A percentile compares a stretch with the other conserved stretches of the same genome.
Evolutionary conservation across 2,329 filamentous ascomycete species (phyloP).

Genomic region (Talaromyces sp.): DNA sequence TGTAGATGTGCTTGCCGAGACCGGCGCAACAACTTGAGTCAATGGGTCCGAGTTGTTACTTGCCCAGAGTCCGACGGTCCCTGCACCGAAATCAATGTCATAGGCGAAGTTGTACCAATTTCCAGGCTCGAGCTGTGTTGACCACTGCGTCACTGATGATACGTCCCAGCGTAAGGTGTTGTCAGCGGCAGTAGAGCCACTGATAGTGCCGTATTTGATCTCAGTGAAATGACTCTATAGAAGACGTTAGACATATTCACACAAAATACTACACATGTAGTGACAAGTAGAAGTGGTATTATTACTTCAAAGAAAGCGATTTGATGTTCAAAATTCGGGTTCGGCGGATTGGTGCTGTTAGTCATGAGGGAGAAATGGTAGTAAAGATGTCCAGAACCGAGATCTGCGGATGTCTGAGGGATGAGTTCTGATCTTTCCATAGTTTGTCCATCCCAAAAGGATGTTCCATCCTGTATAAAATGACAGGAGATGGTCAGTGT

Average conservation of each 20-base stretch:
- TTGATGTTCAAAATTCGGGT: constrained; percentile 61
- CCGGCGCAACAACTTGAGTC: constrained; percentile 53
- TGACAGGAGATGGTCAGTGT: background rate
- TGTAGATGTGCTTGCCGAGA: constrained; percentile 55
- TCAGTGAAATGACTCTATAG: constrained; percentile 65
- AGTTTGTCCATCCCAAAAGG: constrained; percentile 65
- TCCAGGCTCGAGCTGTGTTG: constrained; percentile 53
- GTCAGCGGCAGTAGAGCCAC: constrained; percentile 43
- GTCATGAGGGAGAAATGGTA: constrained; percentile 68
- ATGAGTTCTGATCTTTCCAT: constrained; percentile 72
- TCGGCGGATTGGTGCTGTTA: constrained; percentile 54
- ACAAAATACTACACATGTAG: background rate
- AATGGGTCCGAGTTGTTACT: constrained; percentile 57
- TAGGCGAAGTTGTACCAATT: constrained; percentile 74
- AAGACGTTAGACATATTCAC: background rate
- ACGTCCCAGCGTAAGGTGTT: constrained; percentile 60
- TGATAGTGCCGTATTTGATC: constrained; percentile 62
- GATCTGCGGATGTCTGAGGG: constrained; percentile 60
- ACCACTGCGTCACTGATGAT: constrained; percentile 57
- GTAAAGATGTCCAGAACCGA: constrained; percentile 61
- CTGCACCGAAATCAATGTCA: constrained; percentile 61
- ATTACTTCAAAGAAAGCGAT: constrained; percentile 47
- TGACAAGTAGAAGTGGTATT: background rate
- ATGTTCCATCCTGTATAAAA: constrained; percentile 21
- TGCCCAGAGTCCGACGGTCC: constrained; percentile 64